These are phyloP conservation scores for Marasmius sp. DNA, from an alignment of 1,284 basidiomycete species.

Conservation along the genomic window DNA sequence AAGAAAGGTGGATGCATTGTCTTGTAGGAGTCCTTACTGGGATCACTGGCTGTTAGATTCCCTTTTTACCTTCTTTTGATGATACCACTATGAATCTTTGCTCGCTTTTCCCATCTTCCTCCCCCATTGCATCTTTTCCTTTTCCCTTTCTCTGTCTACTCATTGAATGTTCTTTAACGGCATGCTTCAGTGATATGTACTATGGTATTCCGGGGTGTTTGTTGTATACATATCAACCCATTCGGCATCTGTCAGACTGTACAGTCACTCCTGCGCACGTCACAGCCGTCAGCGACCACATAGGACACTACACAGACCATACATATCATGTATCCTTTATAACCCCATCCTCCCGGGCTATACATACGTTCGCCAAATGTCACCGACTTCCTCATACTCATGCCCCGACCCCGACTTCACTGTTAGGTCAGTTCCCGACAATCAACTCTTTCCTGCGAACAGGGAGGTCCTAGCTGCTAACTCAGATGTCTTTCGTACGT, in stretches of 20 bases:
- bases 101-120: slow-evolving; percentile 32
- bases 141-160: slow-evolving; percentile 16
- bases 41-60: slow-evolving; percentile 65
- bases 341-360: no score
- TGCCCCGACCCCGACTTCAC: slow-evolving; percentile 50
- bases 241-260: neutral
- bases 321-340: neutral
- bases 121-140: slow-evolving; percentile 32
- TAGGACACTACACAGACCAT: neutral
- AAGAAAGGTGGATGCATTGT: slow-evolving; percentile 66
- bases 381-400: slow-evolving; percentile 19
- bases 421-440: slow-evolving; percentile 51
- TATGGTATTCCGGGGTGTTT: neutral
- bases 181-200: slow-evolving; percentile 9
- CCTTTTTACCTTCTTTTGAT: slow-evolving; percentile 59
- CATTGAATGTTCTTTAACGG: slow-evolving; percentile 16
- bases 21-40: slow-evolving; percentile 69
- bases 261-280: neutral
- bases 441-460: slow-evolving; percentile 45
- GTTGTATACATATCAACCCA: neutral
- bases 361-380: slow-evolving; percentile 9
- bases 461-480: slow-evolving; percentile 48
- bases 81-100: slow-evolving; percentile 66
- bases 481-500: slow-evolving; percentile 56
- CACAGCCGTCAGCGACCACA: neutral